A percentile compares a stretch with the other conserved stretches of the same genome.
phyloP scores from a whole-genome alignment of 257 asterid genomes.

The Nemophila menziesii region DNA sequence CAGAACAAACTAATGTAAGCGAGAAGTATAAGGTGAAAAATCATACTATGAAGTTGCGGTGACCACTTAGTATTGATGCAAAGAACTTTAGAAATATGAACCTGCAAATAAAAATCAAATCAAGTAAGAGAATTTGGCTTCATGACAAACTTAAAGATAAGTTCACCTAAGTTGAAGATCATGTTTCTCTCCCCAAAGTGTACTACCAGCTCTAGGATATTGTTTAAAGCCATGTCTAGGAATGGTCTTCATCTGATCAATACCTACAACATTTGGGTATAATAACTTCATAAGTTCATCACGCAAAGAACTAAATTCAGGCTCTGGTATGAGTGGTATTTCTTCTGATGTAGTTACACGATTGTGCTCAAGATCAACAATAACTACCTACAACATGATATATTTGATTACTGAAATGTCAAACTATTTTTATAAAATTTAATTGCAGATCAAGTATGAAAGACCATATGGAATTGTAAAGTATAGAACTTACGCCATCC shows the following conservation, averaged over 20 bases:
- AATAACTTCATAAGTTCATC: constrained; percentile 56
- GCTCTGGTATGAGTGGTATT: constrained; percentile 88
- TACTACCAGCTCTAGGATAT: constrained; percentile 37
- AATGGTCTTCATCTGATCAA: constrained; percentile 65
- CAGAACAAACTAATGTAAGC: constrained; percentile 8
- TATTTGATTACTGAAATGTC: no score
- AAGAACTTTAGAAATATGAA: constrained; percentile 75
- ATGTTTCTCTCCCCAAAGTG: constrained; percentile 79
- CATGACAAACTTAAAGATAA: constrained; percentile 7
- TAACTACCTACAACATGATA: constrained; percentile 71
- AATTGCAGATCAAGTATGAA: no score
- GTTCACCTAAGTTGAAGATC: constrained; percentile 80
- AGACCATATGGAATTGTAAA: no score
- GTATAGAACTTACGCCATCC: constrained; percentile 84
- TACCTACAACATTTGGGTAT: constrained; percentile 76
- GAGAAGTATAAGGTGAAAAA: constrained; percentile 25
- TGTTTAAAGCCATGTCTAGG: constrained; percentile 27
- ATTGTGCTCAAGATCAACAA: constrained; percentile 92
- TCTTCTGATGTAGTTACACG: constrained; percentile 81
- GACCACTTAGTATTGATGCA: constrained; percentile 90
- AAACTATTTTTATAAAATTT: no score
- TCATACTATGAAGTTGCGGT: constrained; percentile 89
- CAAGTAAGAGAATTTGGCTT: constrained; percentile 10
- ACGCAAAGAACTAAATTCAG: constrained; percentile 70
- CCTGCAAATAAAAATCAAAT: constrained; percentile 53